Evolutionary conservation across 2,329 filamentous ascomycete genomes (phyloP).

Genomic region (Pestalotiopsis sp.): DNA sequence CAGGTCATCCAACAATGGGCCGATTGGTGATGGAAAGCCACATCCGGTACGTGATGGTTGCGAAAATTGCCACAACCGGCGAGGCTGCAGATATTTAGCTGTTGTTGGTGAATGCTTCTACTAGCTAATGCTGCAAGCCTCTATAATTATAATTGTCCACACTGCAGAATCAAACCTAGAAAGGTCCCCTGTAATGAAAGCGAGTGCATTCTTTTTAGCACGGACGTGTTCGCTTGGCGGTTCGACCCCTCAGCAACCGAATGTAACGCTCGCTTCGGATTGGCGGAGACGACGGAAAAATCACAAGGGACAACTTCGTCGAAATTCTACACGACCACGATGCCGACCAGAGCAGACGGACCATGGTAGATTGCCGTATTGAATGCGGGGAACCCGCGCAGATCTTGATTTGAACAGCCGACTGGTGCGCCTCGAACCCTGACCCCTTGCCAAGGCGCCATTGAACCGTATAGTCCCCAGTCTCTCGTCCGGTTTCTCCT

Average conservation of each 20-base stretch:
- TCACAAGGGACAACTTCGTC: background rate
- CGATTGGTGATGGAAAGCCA: background rate
- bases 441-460: background rate
- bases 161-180: background rate
- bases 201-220: background rate
- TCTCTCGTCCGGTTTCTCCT: background rate
- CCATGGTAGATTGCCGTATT: background rate
- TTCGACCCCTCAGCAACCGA: background rate
- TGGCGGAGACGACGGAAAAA: background rate
- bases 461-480: background rate
- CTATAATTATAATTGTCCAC: background rate
- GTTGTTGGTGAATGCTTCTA: background rate
- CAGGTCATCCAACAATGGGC: background rate
- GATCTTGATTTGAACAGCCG: background rate
- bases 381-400: background rate
- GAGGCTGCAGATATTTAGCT: background rate
- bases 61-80: background rate
- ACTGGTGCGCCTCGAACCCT: background rate
- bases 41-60: background rate
- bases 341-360: background rate
- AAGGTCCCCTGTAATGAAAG: background rate
- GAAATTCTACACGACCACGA: background rate
- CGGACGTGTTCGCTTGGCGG: background rate
- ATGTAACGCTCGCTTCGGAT: background rate
- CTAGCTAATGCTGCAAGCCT: background rate